phyloP scores from a whole-genome alignment of 805 yeast genomes.

The Helenozyma rhizophorensis region DNA sequence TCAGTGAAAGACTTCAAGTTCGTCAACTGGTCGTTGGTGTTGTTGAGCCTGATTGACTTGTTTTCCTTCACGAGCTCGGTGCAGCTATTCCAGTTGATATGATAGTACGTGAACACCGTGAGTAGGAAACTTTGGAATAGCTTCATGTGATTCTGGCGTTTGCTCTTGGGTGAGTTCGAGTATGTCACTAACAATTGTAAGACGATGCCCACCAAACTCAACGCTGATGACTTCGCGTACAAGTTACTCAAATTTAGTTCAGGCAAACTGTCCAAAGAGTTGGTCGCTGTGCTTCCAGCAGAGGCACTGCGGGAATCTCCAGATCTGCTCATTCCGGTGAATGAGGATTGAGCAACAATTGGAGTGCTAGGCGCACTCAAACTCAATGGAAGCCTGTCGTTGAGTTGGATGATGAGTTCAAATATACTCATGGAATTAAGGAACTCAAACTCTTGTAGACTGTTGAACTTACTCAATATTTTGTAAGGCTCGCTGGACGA shows the following conservation, averaged over 20 bases:
- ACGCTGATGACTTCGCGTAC: constrained; percentile 22
- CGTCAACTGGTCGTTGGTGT: constrained; percentile 25
- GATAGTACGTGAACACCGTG: constrained; percentile 34
- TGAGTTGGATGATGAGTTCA: constrained; percentile 33
- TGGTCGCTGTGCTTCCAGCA: constrained; percentile 1
- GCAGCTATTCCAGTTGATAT: constrained; percentile 37
- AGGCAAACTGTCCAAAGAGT: constrained; percentile 4
- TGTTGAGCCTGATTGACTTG: constrained; percentile 35
- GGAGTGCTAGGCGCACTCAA: constrained; percentile 43
- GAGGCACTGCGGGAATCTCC: constrained; percentile 1
- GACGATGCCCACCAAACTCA: constrained; percentile 28
- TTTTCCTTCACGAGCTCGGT: constrained; percentile 30
- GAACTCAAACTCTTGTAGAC: constrained; percentile 29
- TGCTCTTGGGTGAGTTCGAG: constrained; percentile 30
- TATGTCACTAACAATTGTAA: constrained; percentile 32
- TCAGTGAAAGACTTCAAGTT: constrained; percentile 35
- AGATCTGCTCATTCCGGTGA: constrained; percentile 1
- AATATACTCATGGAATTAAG: constrained; percentile 28
- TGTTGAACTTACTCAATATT: constrained; percentile 19
- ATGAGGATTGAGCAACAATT: constrained; percentile 14
- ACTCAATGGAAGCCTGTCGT: constrained; percentile 40
- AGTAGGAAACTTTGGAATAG: constrained; percentile 30
- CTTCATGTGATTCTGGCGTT: constrained; percentile 24
- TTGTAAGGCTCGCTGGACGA: constrained; percentile 18
- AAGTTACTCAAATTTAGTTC: constrained; percentile 1